These are phyloP conservation scores for Cladosporium sp. DNA, from an alignment of 2,329 filamentous ascomycete genomes.

Conservation along the genomic window DNA sequence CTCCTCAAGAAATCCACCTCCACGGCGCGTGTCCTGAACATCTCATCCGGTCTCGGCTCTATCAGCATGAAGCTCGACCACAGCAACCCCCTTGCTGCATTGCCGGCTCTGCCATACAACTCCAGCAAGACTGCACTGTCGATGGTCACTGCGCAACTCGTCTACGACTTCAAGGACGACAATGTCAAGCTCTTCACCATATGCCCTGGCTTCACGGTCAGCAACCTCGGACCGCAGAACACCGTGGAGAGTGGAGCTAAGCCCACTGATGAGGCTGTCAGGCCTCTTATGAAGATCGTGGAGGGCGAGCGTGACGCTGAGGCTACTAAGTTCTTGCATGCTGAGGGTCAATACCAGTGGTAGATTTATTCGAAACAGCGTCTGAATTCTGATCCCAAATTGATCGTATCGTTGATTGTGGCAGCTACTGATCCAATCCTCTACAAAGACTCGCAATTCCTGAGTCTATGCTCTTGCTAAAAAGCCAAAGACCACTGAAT, in stretches of 20 bases:
- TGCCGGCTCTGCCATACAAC: constrained; percentile 23
- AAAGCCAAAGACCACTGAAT: no score
- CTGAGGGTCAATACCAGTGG: constrained; percentile 7
- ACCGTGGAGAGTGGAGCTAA: constrained; percentile 34
- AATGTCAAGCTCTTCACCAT: constrained; percentile 37
- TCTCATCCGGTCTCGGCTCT: constrained; percentile 33
- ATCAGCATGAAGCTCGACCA: constrained; percentile 28
- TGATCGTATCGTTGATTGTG: no score
- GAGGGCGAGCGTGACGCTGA: constrained; percentile 34
- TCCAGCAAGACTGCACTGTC: constrained; percentile 37
- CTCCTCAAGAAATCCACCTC: constrained; percentile 22
- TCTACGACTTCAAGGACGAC: constrained; percentile 22
- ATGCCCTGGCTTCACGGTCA: constrained; percentile 36
- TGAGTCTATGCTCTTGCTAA: no score
- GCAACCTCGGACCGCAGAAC: constrained; percentile 32
- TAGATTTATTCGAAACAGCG: background rate
- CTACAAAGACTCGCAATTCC: no score
- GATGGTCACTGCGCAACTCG: constrained; percentile 34
- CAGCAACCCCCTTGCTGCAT: constrained; percentile 21
- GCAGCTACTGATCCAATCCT: no score
- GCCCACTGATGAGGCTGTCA: constrained; percentile 29
- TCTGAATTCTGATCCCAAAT: no score
- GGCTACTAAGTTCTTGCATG: constrained; percentile 25
- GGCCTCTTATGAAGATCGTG: constrained; percentile 33
- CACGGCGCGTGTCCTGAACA: constrained; percentile 31